Evolutionary conservation across 2,329 filamentous ascomycete genomes (phyloP).

Genomic region (Endocalyx cinctus): DNA sequence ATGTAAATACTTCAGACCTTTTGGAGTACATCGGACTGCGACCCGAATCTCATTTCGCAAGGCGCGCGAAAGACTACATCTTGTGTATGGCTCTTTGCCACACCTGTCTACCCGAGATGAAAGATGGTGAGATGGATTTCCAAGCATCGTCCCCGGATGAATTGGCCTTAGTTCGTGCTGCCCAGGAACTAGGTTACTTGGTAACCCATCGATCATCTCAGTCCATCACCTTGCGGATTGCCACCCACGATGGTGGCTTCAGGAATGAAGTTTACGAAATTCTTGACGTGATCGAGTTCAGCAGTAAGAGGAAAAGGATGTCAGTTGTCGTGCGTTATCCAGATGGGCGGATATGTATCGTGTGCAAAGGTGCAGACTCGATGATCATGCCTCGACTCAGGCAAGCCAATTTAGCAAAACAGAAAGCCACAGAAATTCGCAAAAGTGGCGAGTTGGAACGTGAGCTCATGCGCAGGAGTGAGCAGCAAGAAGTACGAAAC

Average conservation of each 20-base stretch:
- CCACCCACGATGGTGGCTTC: slow-evolving; percentile 29
- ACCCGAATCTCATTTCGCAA: slow-evolving; percentile 72
- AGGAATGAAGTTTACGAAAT: slow-evolving; percentile 68
- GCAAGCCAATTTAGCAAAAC: slow-evolving; percentile 66
- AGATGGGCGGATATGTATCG: slow-evolving; percentile 72
- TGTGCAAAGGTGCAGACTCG: slow-evolving; percentile 90
- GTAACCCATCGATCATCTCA: slow-evolving; percentile 70
- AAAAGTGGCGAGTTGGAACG: slow-evolving; percentile 56
- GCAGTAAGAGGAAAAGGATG: slow-evolving; percentile 85
- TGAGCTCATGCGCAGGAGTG: slow-evolving; percentile 50
- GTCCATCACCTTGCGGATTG: slow-evolving; percentile 53
- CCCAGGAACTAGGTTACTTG: slow-evolving; percentile 78
- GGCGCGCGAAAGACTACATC: slow-evolving; percentile 76
- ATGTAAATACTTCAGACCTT: slow-evolving; percentile 66
- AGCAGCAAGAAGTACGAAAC: slow-evolving; percentile 49
- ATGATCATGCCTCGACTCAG: slow-evolving; percentile 74
- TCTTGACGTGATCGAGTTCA: slow-evolving; percentile 86
- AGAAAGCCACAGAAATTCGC: slow-evolving; percentile 67
- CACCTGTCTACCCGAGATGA: slow-evolving; percentile 79
- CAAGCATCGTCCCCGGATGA: slow-evolving; percentile 91
- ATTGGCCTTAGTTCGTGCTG: slow-evolving; percentile 76
- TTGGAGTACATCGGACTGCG: slow-evolving; percentile 71
- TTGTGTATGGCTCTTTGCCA: slow-evolving; percentile 84
- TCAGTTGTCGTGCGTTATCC: slow-evolving; percentile 84
- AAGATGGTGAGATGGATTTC: slow-evolving; percentile 68